Percentiles rank a stretch among this genome's conserved stretches.
These are phyloP conservation scores for Aureobasidium sp. DNA, from an alignment of 2,329 filamentous ascomycete genomes.

Conservation along the genomic window DNA sequence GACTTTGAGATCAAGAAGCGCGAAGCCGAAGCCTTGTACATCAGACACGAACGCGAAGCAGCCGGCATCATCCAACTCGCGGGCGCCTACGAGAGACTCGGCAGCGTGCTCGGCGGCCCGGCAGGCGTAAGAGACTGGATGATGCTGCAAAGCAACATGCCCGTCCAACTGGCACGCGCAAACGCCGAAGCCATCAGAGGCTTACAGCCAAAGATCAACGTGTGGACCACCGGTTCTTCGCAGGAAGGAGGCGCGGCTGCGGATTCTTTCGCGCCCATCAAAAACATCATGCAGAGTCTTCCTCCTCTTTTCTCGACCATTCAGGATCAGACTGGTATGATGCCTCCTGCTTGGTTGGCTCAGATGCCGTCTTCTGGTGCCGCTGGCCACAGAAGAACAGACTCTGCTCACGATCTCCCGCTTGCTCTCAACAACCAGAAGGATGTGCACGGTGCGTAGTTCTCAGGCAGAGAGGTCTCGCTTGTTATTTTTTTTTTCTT, in stretches of 20 bases:
- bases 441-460: background rate
- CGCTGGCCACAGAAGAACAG: slow-evolving; percentile 32
- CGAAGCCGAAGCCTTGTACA: slow-evolving; percentile 53
- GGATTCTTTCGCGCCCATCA: slow-evolving; percentile 57
- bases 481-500: background rate
- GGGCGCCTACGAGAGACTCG: slow-evolving; percentile 69
- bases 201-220: slow-evolving; percentile 79
- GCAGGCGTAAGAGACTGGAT: slow-evolving; percentile 73
- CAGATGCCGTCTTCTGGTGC: slow-evolving; percentile 39
- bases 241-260: slow-evolving; percentile 38
- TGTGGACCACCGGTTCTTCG: slow-evolving; percentile 72
- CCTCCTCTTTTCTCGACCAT: slow-evolving; percentile 79
- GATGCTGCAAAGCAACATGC: slow-evolving; percentile 80
- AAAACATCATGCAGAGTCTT: slow-evolving; percentile 77
- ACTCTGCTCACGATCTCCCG: slow-evolving; percentile 24
- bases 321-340: slow-evolving; percentile 80
- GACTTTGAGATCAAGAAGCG: slow-evolving; percentile 38
- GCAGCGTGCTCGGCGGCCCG: slow-evolving; percentile 68
- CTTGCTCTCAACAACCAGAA: background rate
- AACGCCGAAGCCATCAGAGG: slow-evolving; percentile 71
- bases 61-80: slow-evolving; percentile 73
- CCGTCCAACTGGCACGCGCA: slow-evolving; percentile 67
- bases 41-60: slow-evolving; percentile 63
- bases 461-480: background rate
- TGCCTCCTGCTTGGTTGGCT: slow-evolving; percentile 65